Evolutionary conservation across 2,329 filamentous ascomycete genomes (phyloP).

Genomic region (Colletotrichum acutatum): DNA sequence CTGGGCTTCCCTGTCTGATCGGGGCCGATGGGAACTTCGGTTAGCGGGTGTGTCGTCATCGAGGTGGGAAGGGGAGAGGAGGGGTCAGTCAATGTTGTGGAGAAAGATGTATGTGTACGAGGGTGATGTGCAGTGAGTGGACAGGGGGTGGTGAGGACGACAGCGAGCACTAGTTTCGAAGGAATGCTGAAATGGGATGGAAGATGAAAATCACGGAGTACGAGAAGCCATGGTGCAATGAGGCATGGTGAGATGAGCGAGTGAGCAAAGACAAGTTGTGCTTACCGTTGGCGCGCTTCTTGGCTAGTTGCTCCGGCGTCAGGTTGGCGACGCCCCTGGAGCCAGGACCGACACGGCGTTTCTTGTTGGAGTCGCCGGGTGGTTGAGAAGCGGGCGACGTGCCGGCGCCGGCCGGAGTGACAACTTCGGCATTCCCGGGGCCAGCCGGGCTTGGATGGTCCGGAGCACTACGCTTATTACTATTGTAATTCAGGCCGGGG

Average conservation of each 20-base stretch:
- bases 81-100: background rate
- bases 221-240: slow-evolving; percentile 41
- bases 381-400: slow-evolving; percentile 26
- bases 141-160: background rate
- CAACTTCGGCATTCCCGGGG: slow-evolving; percentile 18
- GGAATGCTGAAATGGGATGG: background rate
- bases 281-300: slow-evolving; percentile 70
- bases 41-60: slow-evolving; percentile 19
- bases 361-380: slow-evolving; percentile 48
- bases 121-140: background rate
- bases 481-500: slow-evolving; percentile 9
- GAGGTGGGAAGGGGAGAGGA: background rate
- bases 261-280: slow-evolving; percentile 23
- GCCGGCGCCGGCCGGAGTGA: background rate
- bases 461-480: slow-evolving; percentile 30
- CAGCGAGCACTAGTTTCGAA: background rate
- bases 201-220: background rate
- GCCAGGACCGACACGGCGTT: slow-evolving; percentile 56
- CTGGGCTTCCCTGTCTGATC: slow-evolving; percentile 83
- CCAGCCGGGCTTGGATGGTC: slow-evolving; percentile 26
- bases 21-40: background rate
- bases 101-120: background rate
- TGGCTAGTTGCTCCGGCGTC: slow-evolving; percentile 79
- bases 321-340: slow-evolving; percentile 69
- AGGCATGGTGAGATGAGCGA: background rate